Percentiles rank a stretch among this genome's conserved stretches.
phyloP scores from a whole-genome alignment of 331 rosid species.

The Cucumis variabilis region DNA sequence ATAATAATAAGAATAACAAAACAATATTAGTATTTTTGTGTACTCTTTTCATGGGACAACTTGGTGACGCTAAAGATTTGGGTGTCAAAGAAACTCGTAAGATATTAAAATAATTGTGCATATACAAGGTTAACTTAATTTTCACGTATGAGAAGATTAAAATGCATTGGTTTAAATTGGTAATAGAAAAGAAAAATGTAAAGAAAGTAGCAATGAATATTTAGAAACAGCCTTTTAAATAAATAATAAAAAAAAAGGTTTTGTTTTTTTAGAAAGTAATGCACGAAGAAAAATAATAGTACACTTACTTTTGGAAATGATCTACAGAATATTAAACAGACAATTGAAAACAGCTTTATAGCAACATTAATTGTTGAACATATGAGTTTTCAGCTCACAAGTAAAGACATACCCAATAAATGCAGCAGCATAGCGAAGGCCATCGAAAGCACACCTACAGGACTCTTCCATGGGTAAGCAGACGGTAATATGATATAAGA shows the following conservation, averaged over 20 bases:
- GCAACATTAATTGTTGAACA: background rate
- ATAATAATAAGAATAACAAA: background rate
- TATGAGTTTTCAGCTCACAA: constrained; percentile 3
- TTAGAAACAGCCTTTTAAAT: background rate
- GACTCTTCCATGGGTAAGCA: constrained; percentile 1
- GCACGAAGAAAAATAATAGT: background rate
- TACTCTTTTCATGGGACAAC: too few relatives aligned
- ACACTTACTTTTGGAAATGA: constrained; percentile 6
- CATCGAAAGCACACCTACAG: constrained; percentile 99
- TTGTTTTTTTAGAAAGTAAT: background rate
- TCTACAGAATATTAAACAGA: background rate
- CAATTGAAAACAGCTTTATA: background rate
- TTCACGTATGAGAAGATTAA: background rate
- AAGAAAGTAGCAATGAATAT: too few relatives aligned
- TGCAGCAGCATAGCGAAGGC: constrained; percentile 97
- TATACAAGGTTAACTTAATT: constrained; percentile 22
- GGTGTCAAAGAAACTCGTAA: too few relatives aligned
- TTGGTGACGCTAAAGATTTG: too few relatives aligned
- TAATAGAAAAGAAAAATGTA: background rate
- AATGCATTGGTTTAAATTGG: background rate
- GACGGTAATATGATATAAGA: constrained; percentile 22
- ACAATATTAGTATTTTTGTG: background rate
- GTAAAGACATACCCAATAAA: constrained; percentile 76
- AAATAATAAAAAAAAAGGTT: background rate
- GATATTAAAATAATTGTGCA: background rate